phyloP scores from a whole-genome alignment of 177 flowering plant species.

The Vitis hybrid region DNA sequence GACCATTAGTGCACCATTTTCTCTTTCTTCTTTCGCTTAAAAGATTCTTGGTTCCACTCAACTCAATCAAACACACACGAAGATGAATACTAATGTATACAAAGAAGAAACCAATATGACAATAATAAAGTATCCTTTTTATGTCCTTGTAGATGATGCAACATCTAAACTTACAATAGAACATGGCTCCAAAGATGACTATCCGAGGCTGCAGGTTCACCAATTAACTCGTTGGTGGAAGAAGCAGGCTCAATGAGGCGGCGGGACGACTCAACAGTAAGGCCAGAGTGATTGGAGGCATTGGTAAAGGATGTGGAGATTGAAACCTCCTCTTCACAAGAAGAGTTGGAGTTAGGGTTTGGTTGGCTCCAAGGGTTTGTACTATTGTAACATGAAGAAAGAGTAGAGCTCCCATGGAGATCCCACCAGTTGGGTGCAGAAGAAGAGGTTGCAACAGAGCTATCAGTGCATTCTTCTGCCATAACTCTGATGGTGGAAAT shows the following conservation, averaged over 20 bases:
- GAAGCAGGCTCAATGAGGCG: constrained; percentile 29
- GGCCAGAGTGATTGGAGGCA: constrained; percentile 48
- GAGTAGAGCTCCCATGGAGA: constrained; percentile 26
- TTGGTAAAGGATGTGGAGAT: constrained; percentile 51
- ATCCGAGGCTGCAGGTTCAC: constrained; percentile 33
- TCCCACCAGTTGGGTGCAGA: constrained; percentile 50
- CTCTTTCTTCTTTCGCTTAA: not conserved
- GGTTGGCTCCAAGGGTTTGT: constrained; percentile 30
- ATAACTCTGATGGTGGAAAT: constrained; percentile 23
- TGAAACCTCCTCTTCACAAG: constrained; percentile 59
- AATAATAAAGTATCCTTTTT: not conserved
- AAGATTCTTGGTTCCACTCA: constrained; percentile 22
- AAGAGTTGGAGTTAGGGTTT: constrained; percentile 45
- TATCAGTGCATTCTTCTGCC: constrained; percentile 53
- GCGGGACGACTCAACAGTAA: constrained; percentile 41
- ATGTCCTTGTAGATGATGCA: not conserved
- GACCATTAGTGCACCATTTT: not conserved
- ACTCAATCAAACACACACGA: constrained; percentile 6
- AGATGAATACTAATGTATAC: not conserved
- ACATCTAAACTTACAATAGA: constrained; percentile 44
- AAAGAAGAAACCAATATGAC: not conserved
- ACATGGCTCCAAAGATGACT: constrained; percentile 52
- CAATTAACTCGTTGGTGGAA: constrained; percentile 23
- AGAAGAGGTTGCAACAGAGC: constrained; percentile 46
- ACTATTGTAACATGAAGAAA: constrained; percentile 37